Percentiles rank a stretch among this genome's conserved stretches.
Evolutionary conservation across 805 yeast genomes (phyloP).

Genomic region (Barnettozyma sucrosica): DNA sequence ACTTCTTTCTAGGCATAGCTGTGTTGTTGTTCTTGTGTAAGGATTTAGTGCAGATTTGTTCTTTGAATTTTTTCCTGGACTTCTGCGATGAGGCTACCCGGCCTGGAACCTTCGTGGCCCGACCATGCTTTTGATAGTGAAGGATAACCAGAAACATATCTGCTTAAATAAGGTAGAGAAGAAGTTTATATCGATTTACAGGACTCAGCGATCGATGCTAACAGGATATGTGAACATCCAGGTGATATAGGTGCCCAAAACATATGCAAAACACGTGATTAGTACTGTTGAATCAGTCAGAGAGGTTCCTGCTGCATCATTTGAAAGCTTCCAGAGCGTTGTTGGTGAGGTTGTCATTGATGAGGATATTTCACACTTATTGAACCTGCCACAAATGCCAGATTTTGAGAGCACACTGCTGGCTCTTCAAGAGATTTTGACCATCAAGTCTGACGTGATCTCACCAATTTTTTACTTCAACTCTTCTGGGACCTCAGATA

Average conservation of each 20-base stretch:
- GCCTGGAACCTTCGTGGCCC: not conserved
- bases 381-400: slow-evolving; percentile 57
- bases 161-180: no score
- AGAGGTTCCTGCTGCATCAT: slow-evolving; percentile 86
- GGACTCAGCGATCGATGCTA: no score
- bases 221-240: no score
- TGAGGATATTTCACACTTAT: slow-evolving; percentile 77
- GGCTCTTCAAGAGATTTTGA: slow-evolving; percentile 89
- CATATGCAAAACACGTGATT: slow-evolving; percentile 21
- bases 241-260: no score
- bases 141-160: no score
- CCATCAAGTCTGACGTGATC: slow-evolving; percentile 80
- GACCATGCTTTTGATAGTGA: not conserved
- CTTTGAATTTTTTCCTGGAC: not conserved
- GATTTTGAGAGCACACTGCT: slow-evolving; percentile 71
- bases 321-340: slow-evolving; percentile 77
- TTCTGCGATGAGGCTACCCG: not conserved
- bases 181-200: not conserved
- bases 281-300: slow-evolving; percentile 70
- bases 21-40: not conserved
- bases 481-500: slow-evolving; percentile 71
- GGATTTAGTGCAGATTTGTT: not conserved
- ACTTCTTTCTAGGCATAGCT: slow-evolving; percentile 85
- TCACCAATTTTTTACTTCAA: slow-evolving; percentile 91
- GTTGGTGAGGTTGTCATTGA: slow-evolving; percentile 85